Base-by-base conservation (phyloP, 164 flowering plant genomes). In the Vitis amurensis region DNA sequence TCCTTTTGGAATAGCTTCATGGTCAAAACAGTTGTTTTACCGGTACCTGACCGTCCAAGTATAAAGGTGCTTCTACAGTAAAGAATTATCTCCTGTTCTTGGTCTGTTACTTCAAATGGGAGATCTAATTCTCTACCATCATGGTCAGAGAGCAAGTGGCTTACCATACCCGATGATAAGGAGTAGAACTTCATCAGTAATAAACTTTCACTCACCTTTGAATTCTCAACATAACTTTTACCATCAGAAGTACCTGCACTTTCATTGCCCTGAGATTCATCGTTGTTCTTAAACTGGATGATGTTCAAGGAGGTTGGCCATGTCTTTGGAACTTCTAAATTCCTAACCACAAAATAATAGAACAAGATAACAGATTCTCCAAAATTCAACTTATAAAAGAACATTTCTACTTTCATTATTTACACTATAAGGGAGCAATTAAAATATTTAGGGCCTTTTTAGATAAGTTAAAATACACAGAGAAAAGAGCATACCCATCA, bases 11-110 rank as follows among this genome's bases (percentile, higher is more conserved):
- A 78, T 50, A 93, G 66, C 70, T 89, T 93, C 91, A 84, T 87
- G 0, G 93, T 91, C 55, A 91, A 72, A 23, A 91, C 84, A 55
- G 95, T 89, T 2, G 98, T 93, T 71, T 93, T 93, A 53, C 98
- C 98, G 1, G 98, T 93, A 8, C 98, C 97, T 0, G 98, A 93
- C 56, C 98, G 77, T 59, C 98, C 98, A 47, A 91, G 73, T 16
- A 93, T 80, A 61, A 93, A 93, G 19, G 85, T 69, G 69, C 89
- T 93, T 65, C 68, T 73, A 8, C 68, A 79, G 52, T 72, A 87
- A 11, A 67, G 68, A 61, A 93, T 88, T 19, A 91, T 86, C 69
- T 91, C 88, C 59, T 49, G 37, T 66, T 93, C 88, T 59, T 84
- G 78, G 65, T 89, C 87, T 3, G 89, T 89, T 44, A 89, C 88